These are phyloP conservation scores for Penicillium fimorum DNA, from an alignment of 495 filamentous ascomycete species.

Conservation along the genomic window DNA sequence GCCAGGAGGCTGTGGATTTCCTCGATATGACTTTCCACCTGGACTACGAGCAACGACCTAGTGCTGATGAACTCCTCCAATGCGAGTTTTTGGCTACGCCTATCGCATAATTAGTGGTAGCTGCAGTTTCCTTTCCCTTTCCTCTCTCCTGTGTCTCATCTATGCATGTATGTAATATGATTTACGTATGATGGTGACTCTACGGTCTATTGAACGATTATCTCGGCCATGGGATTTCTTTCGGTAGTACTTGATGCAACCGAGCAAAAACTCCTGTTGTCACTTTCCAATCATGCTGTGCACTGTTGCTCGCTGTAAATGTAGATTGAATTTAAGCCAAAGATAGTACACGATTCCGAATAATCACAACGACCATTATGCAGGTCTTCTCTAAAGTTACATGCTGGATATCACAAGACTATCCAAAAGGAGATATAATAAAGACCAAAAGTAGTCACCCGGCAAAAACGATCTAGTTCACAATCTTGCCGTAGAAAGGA, in stretches of 20 bases:
- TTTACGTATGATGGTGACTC: conserved; percentile 15
- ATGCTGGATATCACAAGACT: conserved; percentile 25
- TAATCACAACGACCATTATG: conserved; percentile 31
- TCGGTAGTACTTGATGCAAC: conserved; percentile 4
- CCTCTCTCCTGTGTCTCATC: background rate
- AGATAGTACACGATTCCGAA: conserved; percentile 31
- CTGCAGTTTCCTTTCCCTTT: background rate
- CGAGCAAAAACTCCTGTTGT: background rate
- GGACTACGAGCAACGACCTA: conserved; percentile 87
- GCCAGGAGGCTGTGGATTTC: conserved; percentile 81
- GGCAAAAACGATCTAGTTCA: conserved; percentile 38
- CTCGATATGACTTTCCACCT: conserved; percentile 89
- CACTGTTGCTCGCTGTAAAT: conserved; percentile 18
- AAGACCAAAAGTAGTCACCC: conserved; percentile 6
- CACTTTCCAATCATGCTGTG: background rate
- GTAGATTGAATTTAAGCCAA: conserved; percentile 12
- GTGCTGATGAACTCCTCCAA: conserved; percentile 81
- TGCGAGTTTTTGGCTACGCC: conserved; percentile 74
- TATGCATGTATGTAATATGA: conserved; percentile 18
- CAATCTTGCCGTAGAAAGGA: conserved; percentile 75
- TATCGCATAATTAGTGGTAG: conserved; percentile 39
- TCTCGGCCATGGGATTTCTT: conserved; percentile 3
- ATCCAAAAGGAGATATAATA: conserved; percentile 15
- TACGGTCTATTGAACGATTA: conserved; percentile 1
- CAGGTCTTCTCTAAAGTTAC: conserved; percentile 37